A percentile compares a stretch with the other conserved stretches of the same genome.
These are phyloP conservation scores for Xerocomellus chrysenteron DNA, from an alignment of 768 basidiomycete genomes.

Conservation along the genomic window DNA sequence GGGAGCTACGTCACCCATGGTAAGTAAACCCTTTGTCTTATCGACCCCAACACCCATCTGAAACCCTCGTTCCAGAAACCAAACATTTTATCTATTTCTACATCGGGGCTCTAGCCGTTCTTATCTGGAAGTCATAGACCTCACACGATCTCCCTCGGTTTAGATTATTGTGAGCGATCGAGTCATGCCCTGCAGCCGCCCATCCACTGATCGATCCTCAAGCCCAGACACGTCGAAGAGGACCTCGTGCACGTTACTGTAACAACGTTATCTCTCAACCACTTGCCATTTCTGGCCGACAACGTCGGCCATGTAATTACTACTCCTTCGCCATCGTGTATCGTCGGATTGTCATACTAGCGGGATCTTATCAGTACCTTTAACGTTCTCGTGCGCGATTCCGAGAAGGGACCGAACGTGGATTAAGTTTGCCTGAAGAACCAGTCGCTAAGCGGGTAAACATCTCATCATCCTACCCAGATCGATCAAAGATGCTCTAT, in stretches of 20 bases:
- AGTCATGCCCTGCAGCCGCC: not conserved
- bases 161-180: conserved; percentile 27
- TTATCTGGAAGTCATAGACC: conserved; percentile 82
- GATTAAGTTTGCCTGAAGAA: not conserved
- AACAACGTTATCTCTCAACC: conserved; percentile 19
- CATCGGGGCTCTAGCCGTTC: conserved; percentile 87
- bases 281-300: conserved; percentile 14
- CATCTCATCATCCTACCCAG: not conserved
- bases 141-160: conserved; percentile 8
- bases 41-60: conserved; percentile 4
- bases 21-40: conserved; percentile 24
- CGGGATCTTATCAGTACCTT: not conserved
- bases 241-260: conserved; percentile 25
- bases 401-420: no score
- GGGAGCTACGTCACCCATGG: conserved; percentile 96
- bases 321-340: conserved; percentile 18
- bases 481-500: conserved; percentile 12
- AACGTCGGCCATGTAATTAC: conserved; percentile 26
- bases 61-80: conserved; percentile 61
- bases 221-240: conserved; percentile 18
- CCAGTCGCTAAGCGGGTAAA: not conserved
- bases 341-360: conserved; percentile 8
- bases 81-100: conserved; percentile 99
- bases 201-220: not conserved
- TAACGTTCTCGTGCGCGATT: not conserved